Base-by-base conservation (phyloP, 164 flowering plant species). In the Vitis rotundifolia region DNA sequence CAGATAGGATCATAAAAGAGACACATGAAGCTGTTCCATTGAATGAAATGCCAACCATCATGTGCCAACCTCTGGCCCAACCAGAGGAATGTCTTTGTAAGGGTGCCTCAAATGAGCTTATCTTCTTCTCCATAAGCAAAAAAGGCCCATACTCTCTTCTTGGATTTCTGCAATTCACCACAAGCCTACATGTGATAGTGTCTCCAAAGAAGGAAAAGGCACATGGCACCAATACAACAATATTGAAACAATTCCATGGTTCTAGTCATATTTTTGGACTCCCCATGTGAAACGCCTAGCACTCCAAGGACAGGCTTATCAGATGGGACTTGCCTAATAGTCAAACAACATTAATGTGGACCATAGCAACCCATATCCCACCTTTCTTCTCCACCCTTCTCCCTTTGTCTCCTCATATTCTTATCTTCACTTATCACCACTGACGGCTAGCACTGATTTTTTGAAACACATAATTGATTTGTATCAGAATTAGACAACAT, bases 241-340 rank as follows among this genome's bases (percentile, higher is more conserved):
- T 11, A 52, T 22, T 44, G 65, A 64, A 52, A 49, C 18, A 66
- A 70, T 70, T 75, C 70, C 63, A 66, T 75, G 73, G 59, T 47
- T 66, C 58, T 70, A 57, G 59, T 66, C 67, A 26, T 1, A 6
- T 16, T 70, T 64, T 53, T 4, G 50, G 60, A 60, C 37, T 22
- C 57, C 66, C 73, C 77, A 69, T 70, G 73, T 70, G 77, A 63
- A 59, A 6, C 5, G 54, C 48, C 55, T 51, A 50, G n/a, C 66
- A 59, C 31, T n/a, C 61, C 26, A 54, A 59, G 52, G 16, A 55
- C 57, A 15, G 54, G 53, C 37, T 64, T 57, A 57, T 48, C 62
- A 12, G 16, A 63, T 62, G 31, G 62, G 67, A 61, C 62, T 55
- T 67, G 71, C 69, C 26, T 69, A 65, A 58, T 14, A 69, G 72